Evolutionary conservation across 306 rosid genomes (phyloP).

Genomic region (Casuarina glauca): DNA sequence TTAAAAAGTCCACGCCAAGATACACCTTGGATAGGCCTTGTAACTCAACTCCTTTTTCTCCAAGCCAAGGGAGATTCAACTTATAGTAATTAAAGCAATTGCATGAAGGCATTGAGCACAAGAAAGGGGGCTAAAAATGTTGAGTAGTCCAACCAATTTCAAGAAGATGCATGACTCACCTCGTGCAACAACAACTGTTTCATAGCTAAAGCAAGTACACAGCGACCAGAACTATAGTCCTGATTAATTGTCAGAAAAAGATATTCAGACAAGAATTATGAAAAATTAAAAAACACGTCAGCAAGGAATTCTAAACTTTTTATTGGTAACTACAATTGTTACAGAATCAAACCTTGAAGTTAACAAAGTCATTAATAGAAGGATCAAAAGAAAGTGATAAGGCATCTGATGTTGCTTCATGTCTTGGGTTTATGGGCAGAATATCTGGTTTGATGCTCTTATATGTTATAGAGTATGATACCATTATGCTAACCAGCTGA

Average conservation of each 20-base stretch:
- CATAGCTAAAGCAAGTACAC: slow-evolving; percentile 68
- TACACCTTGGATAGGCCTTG: not conserved
- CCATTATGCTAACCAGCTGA: slow-evolving; percentile 78
- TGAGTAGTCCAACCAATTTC: slow-evolving; percentile 22
- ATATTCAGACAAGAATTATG: slow-evolving; percentile 19
- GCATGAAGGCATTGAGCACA: slow-evolving; percentile 14
- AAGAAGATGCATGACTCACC: slow-evolving; percentile 48
- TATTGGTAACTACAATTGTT: slow-evolving; percentile 1
- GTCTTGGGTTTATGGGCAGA: slow-evolving; percentile 40
- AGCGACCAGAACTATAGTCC: slow-evolving; percentile 72
- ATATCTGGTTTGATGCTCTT: slow-evolving; percentile 51
- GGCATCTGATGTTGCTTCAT: slow-evolving; percentile 50
- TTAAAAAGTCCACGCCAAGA: not conserved
- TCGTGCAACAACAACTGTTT: slow-evolving; percentile 83
- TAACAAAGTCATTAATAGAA: slow-evolving; percentile 59
- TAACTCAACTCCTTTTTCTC: not conserved
- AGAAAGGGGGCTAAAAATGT: slow-evolving; percentile 8
- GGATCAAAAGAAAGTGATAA: slow-evolving; percentile 67
- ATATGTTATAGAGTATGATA: slow-evolving; percentile 72
- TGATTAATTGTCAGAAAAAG: slow-evolving; percentile 38
- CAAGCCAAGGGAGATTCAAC: not conserved
- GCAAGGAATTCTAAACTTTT: slow-evolving; percentile 6
- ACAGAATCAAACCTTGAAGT: slow-evolving; percentile 69
- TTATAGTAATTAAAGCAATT: not conserved
- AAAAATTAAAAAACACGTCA: slow-evolving; percentile 16